Conservation (phyloP, 331 rosid species). For the Saraca asoca region DNA sequence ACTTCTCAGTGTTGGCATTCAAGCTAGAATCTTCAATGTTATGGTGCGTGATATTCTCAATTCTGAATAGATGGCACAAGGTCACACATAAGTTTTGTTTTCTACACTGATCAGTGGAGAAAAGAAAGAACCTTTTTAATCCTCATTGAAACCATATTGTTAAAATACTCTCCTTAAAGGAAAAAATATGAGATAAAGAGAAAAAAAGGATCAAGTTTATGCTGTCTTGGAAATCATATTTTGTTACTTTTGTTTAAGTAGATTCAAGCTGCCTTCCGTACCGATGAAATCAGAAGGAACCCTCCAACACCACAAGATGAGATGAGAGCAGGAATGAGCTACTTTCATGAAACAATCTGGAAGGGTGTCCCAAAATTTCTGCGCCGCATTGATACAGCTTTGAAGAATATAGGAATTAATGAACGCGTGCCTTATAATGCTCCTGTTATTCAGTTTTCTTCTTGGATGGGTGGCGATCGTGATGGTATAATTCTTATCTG, state of each 20-base stretch:
- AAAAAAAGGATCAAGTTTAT: neutral
- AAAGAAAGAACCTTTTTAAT: too few species aligned
- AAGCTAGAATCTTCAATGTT: too few species aligned
- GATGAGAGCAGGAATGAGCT: slow-evolving; percentile 99
- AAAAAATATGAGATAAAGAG: too few species aligned
- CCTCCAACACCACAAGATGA: slow-evolving; percentile 99
- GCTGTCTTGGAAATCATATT: slow-evolving; percentile 8
- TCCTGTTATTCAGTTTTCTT: slow-evolving; percentile 87
- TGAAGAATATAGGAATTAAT: slow-evolving; percentile 60
- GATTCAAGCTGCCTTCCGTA: slow-evolving; percentile 98
- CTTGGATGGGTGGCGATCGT: slow-evolving; percentile 99
- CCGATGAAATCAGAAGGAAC: slow-evolving; percentile 89
- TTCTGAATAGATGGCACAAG: slow-evolving; percentile 1
- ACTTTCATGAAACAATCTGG: slow-evolving; percentile 92
- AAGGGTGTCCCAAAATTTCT: slow-evolving; percentile 87
- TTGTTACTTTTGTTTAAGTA: slow-evolving; percentile 34
- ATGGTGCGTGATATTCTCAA: slow-evolving; percentile 7
- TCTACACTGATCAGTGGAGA: slow-evolving; percentile 10
- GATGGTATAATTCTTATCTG: slow-evolving; percentile 65
- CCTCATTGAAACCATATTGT: too few species aligned
- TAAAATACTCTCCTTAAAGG: too few species aligned
- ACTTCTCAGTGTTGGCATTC: too few species aligned
- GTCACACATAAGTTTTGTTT: too few species aligned
- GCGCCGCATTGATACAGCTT: slow-evolving; percentile 90
- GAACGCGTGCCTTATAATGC: slow-evolving; percentile 92